These are phyloP conservation scores for Gossypium davidsonii DNA, from an alignment of 441 rosid species.

Conservation along the genomic window DNA sequence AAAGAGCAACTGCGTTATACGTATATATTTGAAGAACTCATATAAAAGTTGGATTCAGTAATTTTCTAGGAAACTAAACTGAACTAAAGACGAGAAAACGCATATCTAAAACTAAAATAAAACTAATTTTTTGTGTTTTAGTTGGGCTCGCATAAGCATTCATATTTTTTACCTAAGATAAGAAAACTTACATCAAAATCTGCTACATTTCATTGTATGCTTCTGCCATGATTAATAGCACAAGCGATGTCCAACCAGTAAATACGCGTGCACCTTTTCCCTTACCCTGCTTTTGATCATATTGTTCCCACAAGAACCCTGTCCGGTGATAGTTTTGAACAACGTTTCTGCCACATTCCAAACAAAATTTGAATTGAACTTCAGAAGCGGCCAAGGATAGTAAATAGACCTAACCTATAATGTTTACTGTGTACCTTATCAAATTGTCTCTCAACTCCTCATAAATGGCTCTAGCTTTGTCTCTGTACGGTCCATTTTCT, in stretches of 20 bases:
- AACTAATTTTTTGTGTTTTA: background rate
- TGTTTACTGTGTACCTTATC: conserved; percentile 51
- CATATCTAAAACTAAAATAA: background rate
- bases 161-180: background rate
- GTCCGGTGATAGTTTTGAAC: conserved; percentile 69
- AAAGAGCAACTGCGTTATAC: background rate
- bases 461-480: conserved; percentile 55
- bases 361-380: conserved; percentile 5
- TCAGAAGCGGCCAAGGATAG: background rate
- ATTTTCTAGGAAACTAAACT: background rate
- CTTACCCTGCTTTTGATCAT: conserved; percentile 74
- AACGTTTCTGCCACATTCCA: conserved; percentile 56
- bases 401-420: background rate
- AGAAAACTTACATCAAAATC: background rate
- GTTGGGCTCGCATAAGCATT: background rate
- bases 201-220: conserved; percentile 34
- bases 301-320: conserved; percentile 95
- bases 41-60: background rate
- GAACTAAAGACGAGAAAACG: background rate
- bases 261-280: conserved; percentile 80
- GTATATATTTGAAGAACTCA: background rate
- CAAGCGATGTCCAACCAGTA: conserved; percentile 90
- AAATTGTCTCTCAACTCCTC: conserved; percentile 62
- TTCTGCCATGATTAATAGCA: conserved; percentile 73
- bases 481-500: conserved; percentile 80